A percentile compares a stretch with the other conserved stretches of the same genome.
Evolutionary conservation across 1,139 yeast species (phyloP).

Genomic region (Geotrichum cucujoidarum): DNA sequence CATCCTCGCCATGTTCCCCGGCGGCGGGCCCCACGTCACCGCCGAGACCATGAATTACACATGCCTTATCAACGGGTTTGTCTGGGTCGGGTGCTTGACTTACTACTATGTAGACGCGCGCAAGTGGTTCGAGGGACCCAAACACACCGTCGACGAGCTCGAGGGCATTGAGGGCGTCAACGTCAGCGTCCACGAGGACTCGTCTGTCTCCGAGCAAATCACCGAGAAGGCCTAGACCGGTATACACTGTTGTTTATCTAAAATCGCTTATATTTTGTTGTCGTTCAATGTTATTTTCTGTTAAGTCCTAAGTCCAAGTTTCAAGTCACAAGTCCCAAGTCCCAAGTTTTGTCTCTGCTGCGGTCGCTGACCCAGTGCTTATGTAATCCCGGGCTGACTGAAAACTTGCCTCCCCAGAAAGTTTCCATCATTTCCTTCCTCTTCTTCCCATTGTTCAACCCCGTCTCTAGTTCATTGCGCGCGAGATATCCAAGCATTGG

Average conservation of each 20-base stretch:
- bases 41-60: conserved; percentile 60
- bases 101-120: conserved; percentile 53
- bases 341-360: background rate
- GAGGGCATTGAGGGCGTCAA: background rate
- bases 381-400: too few species aligned
- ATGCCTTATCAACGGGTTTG: conserved; percentile 54
- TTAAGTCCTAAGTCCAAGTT: background rate
- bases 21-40: conserved; percentile 46
- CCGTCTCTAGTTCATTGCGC: too few species aligned
- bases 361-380: too few species aligned
- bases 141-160: conserved; percentile 44
- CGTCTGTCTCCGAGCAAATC: background rate
- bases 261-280: background rate
- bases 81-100: conserved; percentile 46
- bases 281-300: too few species aligned
- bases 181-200: background rate
- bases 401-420: too few species aligned
- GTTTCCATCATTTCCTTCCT: too few species aligned
- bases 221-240: background rate
- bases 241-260: too few species aligned
- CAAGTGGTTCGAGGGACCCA: conserved; percentile 63
- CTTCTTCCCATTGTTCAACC: too few species aligned
- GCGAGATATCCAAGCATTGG: too few species aligned
- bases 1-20: conserved; percentile 56
- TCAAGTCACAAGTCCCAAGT: background rate